Base-by-base conservation (phyloP, 2,329 filamentous ascomycete species). In the Paraphoma sp. region DNA sequence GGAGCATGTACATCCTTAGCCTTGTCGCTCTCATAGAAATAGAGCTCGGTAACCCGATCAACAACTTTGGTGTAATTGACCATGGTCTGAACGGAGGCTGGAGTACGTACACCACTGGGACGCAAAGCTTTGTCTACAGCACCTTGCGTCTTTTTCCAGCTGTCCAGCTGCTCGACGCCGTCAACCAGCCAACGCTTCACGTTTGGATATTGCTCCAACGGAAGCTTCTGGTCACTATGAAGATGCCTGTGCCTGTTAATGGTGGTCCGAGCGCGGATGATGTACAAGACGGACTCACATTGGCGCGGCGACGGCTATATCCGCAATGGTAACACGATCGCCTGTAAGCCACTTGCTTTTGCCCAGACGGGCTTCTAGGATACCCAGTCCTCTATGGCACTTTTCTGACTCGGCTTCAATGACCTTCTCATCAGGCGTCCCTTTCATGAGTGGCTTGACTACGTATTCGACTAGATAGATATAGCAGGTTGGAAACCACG, bases 1-100 rank as follows among this genome's bases (percentile, higher is more conserved):
- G 77, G 77, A 30, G 78, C 72, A 65, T 80, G 81, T 43, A 79
- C 76, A 45, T 75, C 65, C 59, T 74, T 66, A 10, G 78, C 74
- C 31, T 69, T 71, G 2, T 72, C 71, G 18, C 71, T 72, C 57
- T 81, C 54, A 64, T 77, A 65, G 75, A 81, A 69, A 72, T 81
- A 67, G 62, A 82, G 29, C 74, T 79, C 74, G 23, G 74, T 77
- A 57, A 73, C 70, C 52, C 79, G 56, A 12, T 72, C 72, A 36
- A 80, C 68, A 41, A 78, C 76, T 66, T 81, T 80, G 41, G 79
- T 76, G 67, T 82, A 83, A 58, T 82, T 81, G 45, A 83, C 74
- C 3, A 72, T 78, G 18, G 80, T 78, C 14, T 17, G 42, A 28
- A 51, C 43, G 17, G 49, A 51, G 14, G 30, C 31, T 45, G 49